Conservation (phyloP, 148 eudicot genomes). For the Amaranthus palmeri region DNA sequence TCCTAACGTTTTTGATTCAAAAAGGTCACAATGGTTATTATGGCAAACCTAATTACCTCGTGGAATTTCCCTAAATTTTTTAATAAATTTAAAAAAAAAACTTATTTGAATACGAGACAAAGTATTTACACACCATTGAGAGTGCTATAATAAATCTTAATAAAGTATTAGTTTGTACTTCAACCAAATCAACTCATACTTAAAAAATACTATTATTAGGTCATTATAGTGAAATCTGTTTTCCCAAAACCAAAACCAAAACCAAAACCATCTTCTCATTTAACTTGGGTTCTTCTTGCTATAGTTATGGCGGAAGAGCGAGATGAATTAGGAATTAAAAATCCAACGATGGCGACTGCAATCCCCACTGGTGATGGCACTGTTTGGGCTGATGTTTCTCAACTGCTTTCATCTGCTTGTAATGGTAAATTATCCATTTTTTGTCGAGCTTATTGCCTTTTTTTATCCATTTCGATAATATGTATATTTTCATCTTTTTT, state of each 20-base stretch:
- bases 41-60: too few relatives aligned
- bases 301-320: constrained; percentile 24
- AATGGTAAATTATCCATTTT: constrained; percentile 31
- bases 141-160: too few relatives aligned
- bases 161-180: too few relatives aligned
- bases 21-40: too few relatives aligned
- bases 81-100: too few relatives aligned
- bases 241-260: constrained; percentile 14
- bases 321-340: not conserved
- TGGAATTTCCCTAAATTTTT: too few relatives aligned
- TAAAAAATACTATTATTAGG: not conserved
- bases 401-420: constrained; percentile 58
- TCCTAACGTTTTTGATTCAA: too few relatives aligned
- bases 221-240: not conserved
- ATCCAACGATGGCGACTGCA: constrained; percentile 16
- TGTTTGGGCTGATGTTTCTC: constrained; percentile 75
- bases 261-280: not conserved
- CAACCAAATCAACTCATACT: too few relatives aligned
- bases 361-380: constrained; percentile 63
- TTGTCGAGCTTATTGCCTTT: not conserved
- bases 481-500: constrained; percentile 1
- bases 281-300: not conserved
- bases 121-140: too few relatives aligned
- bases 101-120: too few relatives aligned
- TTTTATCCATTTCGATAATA: not conserved